Percentiles rank a stretch among this genome's conserved stretches.
These are phyloP conservation scores for Tricholoma saponaceum DNA, from an alignment of 768 basidiomycete genomes.

Conservation along the genomic window DNA sequence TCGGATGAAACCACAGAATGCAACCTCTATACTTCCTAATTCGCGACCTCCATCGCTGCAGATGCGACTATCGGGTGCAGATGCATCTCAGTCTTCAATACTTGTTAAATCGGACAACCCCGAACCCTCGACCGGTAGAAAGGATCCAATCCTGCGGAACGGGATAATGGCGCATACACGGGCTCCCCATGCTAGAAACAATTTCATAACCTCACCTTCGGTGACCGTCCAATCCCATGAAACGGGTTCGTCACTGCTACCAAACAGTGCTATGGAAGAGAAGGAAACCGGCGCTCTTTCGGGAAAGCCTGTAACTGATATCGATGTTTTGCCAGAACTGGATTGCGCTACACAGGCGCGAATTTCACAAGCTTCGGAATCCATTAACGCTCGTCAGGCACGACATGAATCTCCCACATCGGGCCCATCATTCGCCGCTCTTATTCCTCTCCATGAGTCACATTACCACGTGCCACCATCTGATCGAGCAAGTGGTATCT, in stretches of 20 bases:
- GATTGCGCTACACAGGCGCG: not conserved
- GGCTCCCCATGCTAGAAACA: slow-evolving; percentile 14
- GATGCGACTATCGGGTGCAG: slow-evolving; percentile 19
- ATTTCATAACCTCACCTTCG: not conserved
- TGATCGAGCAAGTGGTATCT: slow-evolving; percentile 4
- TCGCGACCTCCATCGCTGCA: slow-evolving; percentile 16
- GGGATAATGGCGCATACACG: slow-evolving; percentile 25
- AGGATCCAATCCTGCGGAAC: not conserved
- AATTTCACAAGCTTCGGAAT: not conserved
- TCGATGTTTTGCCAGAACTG: not conserved
- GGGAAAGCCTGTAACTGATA: not conserved
- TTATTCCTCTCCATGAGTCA: slow-evolving; percentile 6
- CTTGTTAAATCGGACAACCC: no score
- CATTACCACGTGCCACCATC: slow-evolving; percentile 5
- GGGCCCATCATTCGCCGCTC: slow-evolving; percentile 2
- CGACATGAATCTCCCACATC: slow-evolving; percentile 1
- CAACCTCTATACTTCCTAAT: not conserved
- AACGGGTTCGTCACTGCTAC: not conserved
- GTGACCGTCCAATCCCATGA: not conserved
- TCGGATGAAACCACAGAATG: slow-evolving; percentile 1
- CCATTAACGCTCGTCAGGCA: not conserved
- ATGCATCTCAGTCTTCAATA: not conserved
- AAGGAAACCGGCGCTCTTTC: not conserved
- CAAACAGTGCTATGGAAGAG: not conserved
- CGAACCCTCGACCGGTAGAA: not conserved